Conservation (phyloP, 1,284 basidiomycete species). For the Phellinidium pouzarii region DNA sequence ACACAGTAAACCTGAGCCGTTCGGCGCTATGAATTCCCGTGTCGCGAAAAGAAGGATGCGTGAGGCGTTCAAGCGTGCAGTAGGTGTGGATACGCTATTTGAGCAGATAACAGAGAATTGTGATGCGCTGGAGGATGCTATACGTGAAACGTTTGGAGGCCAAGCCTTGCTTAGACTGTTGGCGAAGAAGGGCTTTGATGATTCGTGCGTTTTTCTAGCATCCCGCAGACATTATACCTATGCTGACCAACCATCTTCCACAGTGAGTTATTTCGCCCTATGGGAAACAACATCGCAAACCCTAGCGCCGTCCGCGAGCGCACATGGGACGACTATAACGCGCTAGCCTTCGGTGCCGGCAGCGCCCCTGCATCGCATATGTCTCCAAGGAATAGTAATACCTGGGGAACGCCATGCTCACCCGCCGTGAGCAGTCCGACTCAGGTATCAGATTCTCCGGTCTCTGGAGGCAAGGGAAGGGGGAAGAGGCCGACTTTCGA, state of each 20-base stretch:
- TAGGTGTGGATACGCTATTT: no score
- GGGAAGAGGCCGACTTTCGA: not conserved
- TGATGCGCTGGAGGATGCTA: not conserved
- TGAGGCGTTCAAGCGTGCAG: no score
- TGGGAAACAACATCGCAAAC: not conserved
- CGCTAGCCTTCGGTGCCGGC: no score
- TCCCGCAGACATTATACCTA: not conserved
- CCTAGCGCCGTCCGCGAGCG: not conserved
- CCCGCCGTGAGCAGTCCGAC: not conserved
- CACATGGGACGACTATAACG: not conserved
- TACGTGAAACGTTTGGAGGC: not conserved
- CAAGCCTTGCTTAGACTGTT: not conserved
- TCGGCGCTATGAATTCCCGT: no score
- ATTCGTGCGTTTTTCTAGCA: not conserved
- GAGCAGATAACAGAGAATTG: not conserved
- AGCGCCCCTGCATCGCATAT: not conserved
- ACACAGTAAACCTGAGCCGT: no score
- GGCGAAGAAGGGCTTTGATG: not conserved
- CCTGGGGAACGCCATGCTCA: not conserved
- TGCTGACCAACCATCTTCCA: not conserved
- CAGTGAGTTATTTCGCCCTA: not conserved
- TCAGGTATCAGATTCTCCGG: not conserved
- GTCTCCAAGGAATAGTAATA: not conserved
- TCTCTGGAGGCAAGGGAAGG: not conserved
- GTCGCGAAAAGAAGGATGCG: no score